Evolutionary conservation across 2,329 filamentous ascomycete genomes (phyloP).

Genomic region (Colletotrichum viniferum): DNA sequence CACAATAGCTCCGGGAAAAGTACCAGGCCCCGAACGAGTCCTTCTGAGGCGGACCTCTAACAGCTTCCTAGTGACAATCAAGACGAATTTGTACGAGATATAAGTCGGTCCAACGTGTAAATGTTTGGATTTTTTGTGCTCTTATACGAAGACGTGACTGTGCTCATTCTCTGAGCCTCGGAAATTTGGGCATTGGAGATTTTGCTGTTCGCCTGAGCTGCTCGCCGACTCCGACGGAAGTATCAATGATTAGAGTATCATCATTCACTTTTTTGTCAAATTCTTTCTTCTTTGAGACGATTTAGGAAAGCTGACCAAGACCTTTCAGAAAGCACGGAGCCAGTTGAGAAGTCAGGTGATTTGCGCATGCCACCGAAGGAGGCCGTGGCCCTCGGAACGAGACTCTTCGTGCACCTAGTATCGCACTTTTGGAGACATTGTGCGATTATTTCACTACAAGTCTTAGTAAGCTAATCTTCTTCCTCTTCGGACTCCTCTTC

Average conservation of each 20-base stretch:
- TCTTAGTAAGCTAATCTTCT: neutral
- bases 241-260: neutral
- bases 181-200: neutral
- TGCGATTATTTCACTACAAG: accelerated
- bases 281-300: neutral
- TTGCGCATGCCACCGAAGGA: neutral
- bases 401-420: neutral
- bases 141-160: neutral
- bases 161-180: too few species aligned
- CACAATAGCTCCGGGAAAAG: neutral
- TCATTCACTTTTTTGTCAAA: neutral
- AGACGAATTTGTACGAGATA: neutral
- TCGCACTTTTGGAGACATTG: accelerated
- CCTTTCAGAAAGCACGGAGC: neutral
- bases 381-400: neutral
- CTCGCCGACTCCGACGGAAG: neutral
- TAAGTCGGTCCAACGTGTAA: neutral
- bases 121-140: neutral
- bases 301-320: neutral
- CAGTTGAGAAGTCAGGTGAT: neutral
- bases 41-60: neutral
- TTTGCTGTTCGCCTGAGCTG: neutral
- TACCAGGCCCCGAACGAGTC: neutral
- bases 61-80: neutral
- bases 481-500: neutral